Conservation (phyloP, 768 basidiomycete species). For the Rhizopogon sp. region DNA sequence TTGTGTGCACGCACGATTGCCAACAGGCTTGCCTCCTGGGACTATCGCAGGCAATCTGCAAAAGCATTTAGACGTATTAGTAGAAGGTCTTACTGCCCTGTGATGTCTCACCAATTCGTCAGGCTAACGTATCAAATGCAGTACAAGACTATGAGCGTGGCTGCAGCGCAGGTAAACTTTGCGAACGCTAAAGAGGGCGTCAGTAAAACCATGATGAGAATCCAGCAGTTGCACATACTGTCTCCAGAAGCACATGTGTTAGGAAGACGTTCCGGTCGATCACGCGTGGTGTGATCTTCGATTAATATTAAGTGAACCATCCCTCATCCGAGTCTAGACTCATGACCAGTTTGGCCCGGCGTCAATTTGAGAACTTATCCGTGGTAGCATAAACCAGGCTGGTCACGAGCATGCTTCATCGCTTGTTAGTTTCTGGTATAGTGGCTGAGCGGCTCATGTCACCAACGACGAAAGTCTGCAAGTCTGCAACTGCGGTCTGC, state of each 20-base stretch:
- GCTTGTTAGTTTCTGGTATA: too few species aligned
- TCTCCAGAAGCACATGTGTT: conserved; percentile 45
- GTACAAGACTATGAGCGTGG: conserved; percentile 39
- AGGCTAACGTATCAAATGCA: conserved; percentile 22
- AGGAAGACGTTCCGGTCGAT: conserved; percentile 7
- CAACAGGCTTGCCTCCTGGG: conserved; percentile 34
- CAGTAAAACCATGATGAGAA: not conserved
- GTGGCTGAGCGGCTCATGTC: too few species aligned
- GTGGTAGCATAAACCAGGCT: too few species aligned
- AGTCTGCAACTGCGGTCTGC: too few species aligned
- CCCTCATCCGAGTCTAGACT: too few species aligned
- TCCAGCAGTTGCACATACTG: conserved; percentile 36
- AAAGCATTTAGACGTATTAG: conserved; percentile 4
- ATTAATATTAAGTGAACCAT: too few species aligned
- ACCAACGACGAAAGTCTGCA: too few species aligned
- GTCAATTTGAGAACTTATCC: too few species aligned
- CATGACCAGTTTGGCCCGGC: too few species aligned
- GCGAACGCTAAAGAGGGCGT: conserved; percentile 32
- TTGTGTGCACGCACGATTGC: conserved; percentile 40
- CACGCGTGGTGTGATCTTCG: conserved; percentile 1
- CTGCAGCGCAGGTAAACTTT: conserved; percentile 44
- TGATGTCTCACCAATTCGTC: conserved; percentile 28
- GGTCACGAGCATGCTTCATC: too few species aligned
- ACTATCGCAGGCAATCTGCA: conserved; percentile 42
- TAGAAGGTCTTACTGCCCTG: not conserved